Evolutionary conservation across 352 stramenopile genomes (phyloP).

Genomic region (Globisporangium acanthophoron): DNA sequence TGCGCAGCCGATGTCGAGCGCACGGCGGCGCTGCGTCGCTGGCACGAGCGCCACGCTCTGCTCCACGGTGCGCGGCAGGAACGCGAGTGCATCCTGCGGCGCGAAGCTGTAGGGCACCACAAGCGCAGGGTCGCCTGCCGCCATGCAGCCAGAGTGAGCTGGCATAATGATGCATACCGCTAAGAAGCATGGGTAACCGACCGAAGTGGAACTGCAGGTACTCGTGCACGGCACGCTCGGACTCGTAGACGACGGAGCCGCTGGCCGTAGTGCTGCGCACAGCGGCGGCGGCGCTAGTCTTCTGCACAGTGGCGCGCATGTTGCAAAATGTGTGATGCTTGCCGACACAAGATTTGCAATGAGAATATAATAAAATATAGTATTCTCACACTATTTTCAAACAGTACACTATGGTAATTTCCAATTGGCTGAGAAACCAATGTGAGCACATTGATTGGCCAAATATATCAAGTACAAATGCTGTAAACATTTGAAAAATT

Average conservation of each 20-base stretch:
- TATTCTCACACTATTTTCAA: too few species aligned
- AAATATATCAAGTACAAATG: too few species aligned
- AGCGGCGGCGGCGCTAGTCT: conserved; percentile 5
- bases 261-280: conserved; percentile 86
- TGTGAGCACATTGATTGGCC: too few species aligned
- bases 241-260: conserved; percentile 86
- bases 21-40: conserved; percentile 51
- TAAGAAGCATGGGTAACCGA: conserved; percentile 9
- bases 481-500: too few species aligned
- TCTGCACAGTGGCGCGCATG: conserved; percentile 9
- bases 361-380: too few species aligned
- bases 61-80: conserved; percentile 83
- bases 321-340: neutral
- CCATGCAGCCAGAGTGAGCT: too few species aligned
- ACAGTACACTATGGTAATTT: too few species aligned
- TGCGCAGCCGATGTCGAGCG: conserved; percentile 93
- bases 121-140: conserved; percentile 48
- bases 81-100: conserved; percentile 77
- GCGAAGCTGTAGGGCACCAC: conserved; percentile 68
- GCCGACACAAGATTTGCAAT: neutral
- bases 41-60: conserved; percentile 56
- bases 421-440: too few species aligned
- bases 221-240: conserved; percentile 80
- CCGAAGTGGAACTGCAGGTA: conserved; percentile 92
- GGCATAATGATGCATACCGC: neutral